A percentile compares a stretch with the other conserved stretches of the same genome.
Evolutionary conservation across 768 basidiomycete genomes (phyloP).

Genomic region (Naganishia friedmannii): DNA sequence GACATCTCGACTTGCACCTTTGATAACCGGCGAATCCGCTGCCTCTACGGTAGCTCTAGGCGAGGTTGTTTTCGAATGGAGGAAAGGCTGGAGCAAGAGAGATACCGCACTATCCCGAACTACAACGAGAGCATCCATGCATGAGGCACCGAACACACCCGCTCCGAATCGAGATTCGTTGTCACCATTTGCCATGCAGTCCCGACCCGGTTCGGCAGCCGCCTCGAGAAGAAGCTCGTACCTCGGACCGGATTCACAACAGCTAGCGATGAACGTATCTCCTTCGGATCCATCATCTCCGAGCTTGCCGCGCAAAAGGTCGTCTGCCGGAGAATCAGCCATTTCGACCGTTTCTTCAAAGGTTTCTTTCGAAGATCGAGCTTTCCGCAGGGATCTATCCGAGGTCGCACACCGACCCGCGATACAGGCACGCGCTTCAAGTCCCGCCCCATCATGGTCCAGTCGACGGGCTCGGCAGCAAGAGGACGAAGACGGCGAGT

Average conservation of each 20-base stretch:
- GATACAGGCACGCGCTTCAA: constrained; percentile 6
- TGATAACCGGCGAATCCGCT: constrained; percentile 30
- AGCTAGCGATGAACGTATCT: background rate
- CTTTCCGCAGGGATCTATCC: background rate
- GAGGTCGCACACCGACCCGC: background rate
- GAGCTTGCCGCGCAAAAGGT: constrained; percentile 13
- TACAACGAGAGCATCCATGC: background rate
- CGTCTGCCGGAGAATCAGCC: constrained; percentile 18
- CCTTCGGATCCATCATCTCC: background rate
- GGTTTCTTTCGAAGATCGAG: background rate
- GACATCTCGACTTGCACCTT: constrained; percentile 37
- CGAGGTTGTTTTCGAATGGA: constrained; percentile 50
- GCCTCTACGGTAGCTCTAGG: constrained; percentile 32
- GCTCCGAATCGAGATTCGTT: background rate
- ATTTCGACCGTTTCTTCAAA: constrained; percentile 6
- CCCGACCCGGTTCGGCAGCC: constrained; percentile 2
- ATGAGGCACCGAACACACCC: background rate
- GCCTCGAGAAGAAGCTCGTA: constrained; percentile 14
- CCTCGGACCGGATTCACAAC: background rate
- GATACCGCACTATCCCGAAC: background rate
- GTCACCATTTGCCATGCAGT: background rate
- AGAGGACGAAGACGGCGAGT: constrained; percentile 63
- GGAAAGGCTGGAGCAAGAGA: constrained; percentile 12
- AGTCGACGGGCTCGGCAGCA: background rate
- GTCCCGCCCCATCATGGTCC: constrained; percentile 7